These are phyloP conservation scores for Curvularia sp. DNA, from an alignment of 2,329 filamentous ascomycete species.

Conservation along the genomic window DNA sequence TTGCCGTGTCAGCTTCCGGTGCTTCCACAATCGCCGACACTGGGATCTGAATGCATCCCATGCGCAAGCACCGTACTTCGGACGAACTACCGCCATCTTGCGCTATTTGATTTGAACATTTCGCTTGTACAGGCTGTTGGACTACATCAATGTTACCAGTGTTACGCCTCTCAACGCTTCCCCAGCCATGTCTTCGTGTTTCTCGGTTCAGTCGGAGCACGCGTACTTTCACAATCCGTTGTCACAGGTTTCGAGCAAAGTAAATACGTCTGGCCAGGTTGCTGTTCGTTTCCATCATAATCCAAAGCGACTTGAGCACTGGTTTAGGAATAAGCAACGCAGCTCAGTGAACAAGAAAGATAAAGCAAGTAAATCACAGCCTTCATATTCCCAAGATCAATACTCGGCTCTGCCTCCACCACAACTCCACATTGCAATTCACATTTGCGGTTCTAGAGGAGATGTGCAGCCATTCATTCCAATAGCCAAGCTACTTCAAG, in stretches of 20 bases:
- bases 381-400: slow-evolving; percentile 2
- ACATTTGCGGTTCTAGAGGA: slow-evolving; percentile 61
- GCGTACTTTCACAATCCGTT: neutral
- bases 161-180: neutral
- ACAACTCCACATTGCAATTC: slow-evolving; percentile 61
- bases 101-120: neutral
- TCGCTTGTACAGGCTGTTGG: neutral
- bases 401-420: slow-evolving; percentile 13
- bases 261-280: slow-evolving; percentile 28
- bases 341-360: slow-evolving; percentile 1
- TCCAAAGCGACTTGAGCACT: slow-evolving; percentile 23
- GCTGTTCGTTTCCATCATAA: slow-evolving; percentile 28
- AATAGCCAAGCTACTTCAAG: slow-evolving; percentile 59
- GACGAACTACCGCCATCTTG: neutral
- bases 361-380: neutral
- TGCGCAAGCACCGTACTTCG: neutral
- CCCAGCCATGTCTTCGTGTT: neutral
- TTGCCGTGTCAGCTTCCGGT: neutral
- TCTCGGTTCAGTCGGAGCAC: neutral
- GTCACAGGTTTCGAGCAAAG: slow-evolving; percentile 9
- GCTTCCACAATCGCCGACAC: neutral
- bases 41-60: neutral
- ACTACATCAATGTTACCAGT: neutral
- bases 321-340: slow-evolving; percentile 25
- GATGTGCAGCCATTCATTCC: slow-evolving; percentile 68